phyloP scores from a whole-genome alignment of 257 asterid genomes.

The Fraxinus anomala region DNA sequence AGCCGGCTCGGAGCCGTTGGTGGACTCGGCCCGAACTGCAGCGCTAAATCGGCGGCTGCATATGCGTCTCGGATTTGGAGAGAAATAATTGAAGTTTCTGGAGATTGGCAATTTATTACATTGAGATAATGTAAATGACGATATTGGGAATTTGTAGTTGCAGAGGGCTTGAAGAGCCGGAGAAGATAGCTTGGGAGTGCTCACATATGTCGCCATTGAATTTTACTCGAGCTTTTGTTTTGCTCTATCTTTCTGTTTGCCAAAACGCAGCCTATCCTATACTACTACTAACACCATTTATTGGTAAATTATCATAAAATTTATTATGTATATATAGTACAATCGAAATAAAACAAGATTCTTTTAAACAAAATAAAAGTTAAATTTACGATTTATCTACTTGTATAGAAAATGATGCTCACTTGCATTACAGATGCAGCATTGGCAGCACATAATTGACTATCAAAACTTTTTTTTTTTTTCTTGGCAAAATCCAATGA shows the following conservation, averaged over 20 bases:
- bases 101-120: constrained; percentile 25
- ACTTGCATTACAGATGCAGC: no score
- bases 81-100: constrained; percentile 17
- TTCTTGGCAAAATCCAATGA: no score
- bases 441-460: no score
- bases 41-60: constrained; percentile 47
- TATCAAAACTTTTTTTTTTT: no score
- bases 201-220: constrained; percentile 63
- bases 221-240: neutral
- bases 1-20: constrained; percentile 55
- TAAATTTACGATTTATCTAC: no score
- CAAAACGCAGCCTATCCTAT: neutral
- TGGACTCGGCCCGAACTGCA: constrained; percentile 55
- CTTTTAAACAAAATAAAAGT: no score
- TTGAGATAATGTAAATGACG: constrained; percentile 38
- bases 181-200: constrained; percentile 57
- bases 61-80: constrained; percentile 22
- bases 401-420: no score
- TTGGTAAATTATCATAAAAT: no score
- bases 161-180: constrained; percentile 49
- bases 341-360: no score
- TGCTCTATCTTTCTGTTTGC: neutral
- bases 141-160: constrained; percentile 38
- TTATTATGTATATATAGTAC: no score
- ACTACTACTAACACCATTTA: no score